Base-by-base conservation (phyloP, 208 protist species). In the Crithidia brevicula region DNA sequence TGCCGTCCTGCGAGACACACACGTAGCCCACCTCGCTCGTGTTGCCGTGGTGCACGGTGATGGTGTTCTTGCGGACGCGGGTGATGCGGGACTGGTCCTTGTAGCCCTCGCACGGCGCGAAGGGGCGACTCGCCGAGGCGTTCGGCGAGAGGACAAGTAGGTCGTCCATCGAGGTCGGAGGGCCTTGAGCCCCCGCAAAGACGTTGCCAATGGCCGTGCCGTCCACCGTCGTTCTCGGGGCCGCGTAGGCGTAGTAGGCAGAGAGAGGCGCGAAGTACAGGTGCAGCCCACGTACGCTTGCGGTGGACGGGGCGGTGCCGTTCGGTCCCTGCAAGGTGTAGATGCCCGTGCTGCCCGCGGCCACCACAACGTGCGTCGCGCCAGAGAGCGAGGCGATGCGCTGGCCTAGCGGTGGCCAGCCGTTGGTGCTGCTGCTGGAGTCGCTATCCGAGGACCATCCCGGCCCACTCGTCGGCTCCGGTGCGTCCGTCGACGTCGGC, bases 1-100 rank as follows among this genome's bases (percentile, higher is more conserved):
- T 43, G n/a, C 88, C 88, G 53, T 93, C 80, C 31, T 80, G 68
- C 8, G 84, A 91, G 52, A 88, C 77, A 56, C 88, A 93, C 4
- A 93, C 75, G 51, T 82, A 79, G 33, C 88, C 88, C 0, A 86
- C 57, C 65, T 81, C 79, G 40, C 49, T 78, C 30, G 72, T 34
- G 43, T 52, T 58, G 22, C 38, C 42, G 71, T 92, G 83, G 28
- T 33, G 42, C 38, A 89, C 77, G 38, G 77, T 86, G 22, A 91
- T 40, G 20, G 72, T 65, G 49, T 56, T 63, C 25, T 45, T 33
- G n/a, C 78, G 71, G 0, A 81, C 72, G 16, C 70, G 58, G 51
- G 63, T 68, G 36, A 91, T 82, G 59, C 83, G 72, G 5, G 76
- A 70, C 63, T 93, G 84, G 34, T 89, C 80, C 73, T 91, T 93